These are phyloP conservation scores for Gyrodon lividus DNA, from an alignment of 768 basidiomycete species.

Conservation along the genomic window DNA sequence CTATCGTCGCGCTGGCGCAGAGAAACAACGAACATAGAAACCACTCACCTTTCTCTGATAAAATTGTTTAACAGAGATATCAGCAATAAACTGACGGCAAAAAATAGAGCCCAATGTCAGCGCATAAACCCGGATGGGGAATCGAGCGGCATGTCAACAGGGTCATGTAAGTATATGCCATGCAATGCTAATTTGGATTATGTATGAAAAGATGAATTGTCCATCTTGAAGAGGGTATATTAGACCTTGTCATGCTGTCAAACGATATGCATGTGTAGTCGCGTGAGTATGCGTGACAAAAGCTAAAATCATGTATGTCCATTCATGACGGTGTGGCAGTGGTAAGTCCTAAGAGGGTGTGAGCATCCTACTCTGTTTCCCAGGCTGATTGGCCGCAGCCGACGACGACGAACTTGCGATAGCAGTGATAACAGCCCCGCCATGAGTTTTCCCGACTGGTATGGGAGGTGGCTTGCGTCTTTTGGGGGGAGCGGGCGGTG, in stretches of 20 bases:
- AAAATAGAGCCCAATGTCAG: too few relatives aligned
- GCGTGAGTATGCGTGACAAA: slow-evolving; percentile 14
- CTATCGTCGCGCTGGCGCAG: neutral
- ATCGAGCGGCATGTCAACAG: neutral
- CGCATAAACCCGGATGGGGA: neutral
- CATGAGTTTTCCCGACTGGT: slow-evolving; percentile 48
- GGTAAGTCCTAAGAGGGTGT: slow-evolving; percentile 3
- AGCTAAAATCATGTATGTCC: slow-evolving; percentile 6
- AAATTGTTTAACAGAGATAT: neutral
- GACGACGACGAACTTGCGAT: slow-evolving; percentile 44
- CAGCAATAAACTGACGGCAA: neutral
- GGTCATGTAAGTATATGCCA: too few relatives aligned
- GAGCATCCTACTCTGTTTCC: slow-evolving; percentile 11
- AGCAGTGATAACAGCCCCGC: slow-evolving; percentile 58
- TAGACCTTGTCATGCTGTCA: slow-evolving; percentile 22
- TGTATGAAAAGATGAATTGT: slow-evolving; percentile 6
- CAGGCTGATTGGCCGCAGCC: slow-evolving; percentile 16
- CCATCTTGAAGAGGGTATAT: slow-evolving; percentile 14
- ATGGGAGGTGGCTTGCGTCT: slow-evolving; percentile 73
- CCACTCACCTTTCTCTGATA: neutral
- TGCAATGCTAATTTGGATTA: slow-evolving; percentile 3
- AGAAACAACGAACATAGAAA: neutral
- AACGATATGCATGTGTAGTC: slow-evolving; percentile 18
- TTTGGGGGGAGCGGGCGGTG: slow-evolving; percentile 68
- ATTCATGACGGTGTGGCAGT: slow-evolving; percentile 1